These are phyloP conservation scores for Dendrobium nobile DNA, from an alignment of 106 monocot species.

Conservation along the genomic window DNA sequence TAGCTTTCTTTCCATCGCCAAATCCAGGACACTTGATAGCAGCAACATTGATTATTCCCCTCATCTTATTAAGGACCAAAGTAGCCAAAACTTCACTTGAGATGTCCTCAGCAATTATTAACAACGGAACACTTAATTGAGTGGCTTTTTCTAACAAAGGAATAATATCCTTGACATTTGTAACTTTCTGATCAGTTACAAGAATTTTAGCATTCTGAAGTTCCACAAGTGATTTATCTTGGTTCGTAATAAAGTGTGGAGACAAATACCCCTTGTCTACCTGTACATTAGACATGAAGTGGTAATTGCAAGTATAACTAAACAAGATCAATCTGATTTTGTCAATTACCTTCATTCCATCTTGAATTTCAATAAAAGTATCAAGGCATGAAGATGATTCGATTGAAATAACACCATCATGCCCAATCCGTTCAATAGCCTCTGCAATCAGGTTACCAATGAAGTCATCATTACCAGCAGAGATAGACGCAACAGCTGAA, in stretches of 20 bases:
- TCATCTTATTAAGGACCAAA: constrained; percentile 73
- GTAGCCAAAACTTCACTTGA: constrained; percentile 70
- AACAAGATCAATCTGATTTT: background rate
- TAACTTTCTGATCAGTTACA: constrained; percentile 84
- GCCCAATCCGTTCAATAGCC: constrained; percentile 73
- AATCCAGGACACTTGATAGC: constrained; percentile 89
- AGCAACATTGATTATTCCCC: constrained; percentile 85
- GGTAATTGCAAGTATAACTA: background rate
- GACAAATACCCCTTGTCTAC: constrained; percentile 90
- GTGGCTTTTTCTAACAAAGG: constrained; percentile 78
- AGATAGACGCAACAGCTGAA: constrained; percentile 78
- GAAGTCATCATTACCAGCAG: constrained; percentile 82
- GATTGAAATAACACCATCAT: constrained; percentile 76
- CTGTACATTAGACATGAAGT: constrained; percentile 27
- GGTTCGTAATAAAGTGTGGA: constrained; percentile 90
- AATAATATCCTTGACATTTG: constrained; percentile 58
- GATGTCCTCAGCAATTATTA: constrained; percentile 94
- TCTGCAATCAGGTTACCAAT: constrained; percentile 73
- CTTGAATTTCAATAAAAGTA: constrained; percentile 78
- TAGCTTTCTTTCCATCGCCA: constrained; percentile 82
- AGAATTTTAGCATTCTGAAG: constrained; percentile 89
- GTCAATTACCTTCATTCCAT: constrained; percentile 88
- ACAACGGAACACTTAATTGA: constrained; percentile 79
- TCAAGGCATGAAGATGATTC: constrained; percentile 79
- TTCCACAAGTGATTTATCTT: constrained; percentile 78